Base-by-base conservation (phyloP, 306 rosid genomes). In the Vigna nakashimae region DNA sequence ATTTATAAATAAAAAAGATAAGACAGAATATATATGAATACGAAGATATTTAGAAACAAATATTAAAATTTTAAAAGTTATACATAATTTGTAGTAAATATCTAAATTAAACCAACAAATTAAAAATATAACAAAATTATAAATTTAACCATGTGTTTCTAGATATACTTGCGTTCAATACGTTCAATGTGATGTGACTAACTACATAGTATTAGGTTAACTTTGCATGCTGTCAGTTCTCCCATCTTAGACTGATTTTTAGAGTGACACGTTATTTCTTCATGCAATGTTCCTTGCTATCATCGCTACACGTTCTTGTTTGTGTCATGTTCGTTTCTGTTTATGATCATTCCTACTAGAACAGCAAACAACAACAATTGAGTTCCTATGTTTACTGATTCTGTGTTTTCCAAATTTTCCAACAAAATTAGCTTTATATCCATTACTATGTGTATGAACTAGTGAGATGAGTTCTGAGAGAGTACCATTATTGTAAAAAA, bases 271-370 rank as follows among this genome's bases (percentile, higher is more conserved):
- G 56, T 38, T 70, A 70, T 60, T 6, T 16, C 7, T 50, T 7
- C 78, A 79, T 78, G 71, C 82, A 70, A 10, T 32, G 48, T 11
- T 30, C 38, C 7, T 34, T 78, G 46, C 11, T 70, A 9, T 49
- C 40, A 71, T 77, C 71, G 28, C 64, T 26, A 17, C 74, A 77
- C 15, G 11, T 13, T 42, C 48, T 43, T 2, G 69, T 56, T 58
- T 17, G 24, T 24, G 56, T 3, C 7, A 18, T 32, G 34, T 59
- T 3, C 22, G 46, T 48, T 49, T 70, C 73, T 65, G 55, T 26
- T 16, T 62, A 24, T 5, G 11, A 60, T 30, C 2, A 2, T 14
- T 60, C 67, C 32, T 18, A 59, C 4, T 30, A 14, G 22, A 60
- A 60, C 45, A 7, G 12, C 42, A 9, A 64, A 64, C 30, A 38